Evolutionary conservation across 2,329 filamentous ascomycete genomes (phyloP), one percentile per base, ranked within the genome.

Genomic region (Pleomassaria siparia): DNA sequence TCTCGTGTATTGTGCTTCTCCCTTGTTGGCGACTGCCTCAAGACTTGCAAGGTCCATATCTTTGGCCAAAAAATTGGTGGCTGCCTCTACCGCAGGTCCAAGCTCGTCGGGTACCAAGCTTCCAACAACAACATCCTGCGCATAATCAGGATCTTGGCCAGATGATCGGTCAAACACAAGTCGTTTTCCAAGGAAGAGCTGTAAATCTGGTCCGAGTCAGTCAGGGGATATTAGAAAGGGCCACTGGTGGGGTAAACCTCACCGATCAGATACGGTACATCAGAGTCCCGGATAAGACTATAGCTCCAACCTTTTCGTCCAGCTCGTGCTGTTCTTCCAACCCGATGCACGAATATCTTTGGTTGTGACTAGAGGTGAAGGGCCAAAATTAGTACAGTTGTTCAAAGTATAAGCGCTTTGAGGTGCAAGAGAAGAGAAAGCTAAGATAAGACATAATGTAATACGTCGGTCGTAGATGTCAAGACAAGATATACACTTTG

Each of bases 311-410:
- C 94, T 56, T 87, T 84, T 61, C 90, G 86, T 12, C 92, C 94
- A 36, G 95, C 95, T 81, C 94, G 85, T 32, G 94, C 95, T 21
- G 95, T 99, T 74, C 94, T 86, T 62, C 94, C 94, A 39, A 99
- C 94, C 67, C 94, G 86, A 72, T 99, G 94, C 22, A 99, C 88
- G 62, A 95, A 99, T 33, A 99, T 85, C 73, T 99, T 99, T 16
- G 94, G 90, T 63, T 97, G 94, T 1, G 92, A 88, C 2, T n/a
- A n/a, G n/a, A n/a, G n/a, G n/a, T n/a, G n/a, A n/a, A n/a, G n/a
- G 94, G 92, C n/a, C n/a, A 56, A 99, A 46, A 20, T 44, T 29
- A 29, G 29, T 44, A 44, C 11, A 29, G 18, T 37, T 11, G 18
- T 13, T n/a, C 2, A 37, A 13, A 10, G 18, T 13, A 37, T n/a